Percentiles rank a stretch among this genome's conserved stretches.
Conservation (phyloP, 2,329 filamentous ascomycete genomes). For the Paramyrothecium sp. region DNA sequence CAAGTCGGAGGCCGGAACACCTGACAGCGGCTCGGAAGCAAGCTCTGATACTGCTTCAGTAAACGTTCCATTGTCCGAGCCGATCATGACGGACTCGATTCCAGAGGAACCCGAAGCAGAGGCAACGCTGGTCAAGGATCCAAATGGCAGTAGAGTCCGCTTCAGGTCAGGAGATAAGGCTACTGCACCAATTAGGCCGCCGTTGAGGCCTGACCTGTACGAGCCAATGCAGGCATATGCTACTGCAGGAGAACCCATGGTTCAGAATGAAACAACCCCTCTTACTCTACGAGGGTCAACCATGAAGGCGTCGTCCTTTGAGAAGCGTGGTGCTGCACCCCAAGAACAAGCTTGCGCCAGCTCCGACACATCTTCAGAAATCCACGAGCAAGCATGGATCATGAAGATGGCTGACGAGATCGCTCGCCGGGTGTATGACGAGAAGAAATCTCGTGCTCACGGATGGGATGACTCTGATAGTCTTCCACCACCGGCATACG, state of each 20-base stretch:
- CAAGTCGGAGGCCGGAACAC: slow-evolving; percentile 52
- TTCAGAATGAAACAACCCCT: slow-evolving; percentile 8
- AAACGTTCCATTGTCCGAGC: slow-evolving; percentile 60
- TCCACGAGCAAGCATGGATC: slow-evolving; percentile 81
- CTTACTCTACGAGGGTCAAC: slow-evolving; percentile 12
- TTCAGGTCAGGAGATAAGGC: slow-evolving; percentile 28
- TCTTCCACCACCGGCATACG: slow-evolving; percentile 56
- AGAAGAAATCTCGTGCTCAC: slow-evolving; percentile 58
- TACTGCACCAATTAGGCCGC: slow-evolving; percentile 12
- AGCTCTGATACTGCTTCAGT: slow-evolving; percentile 55
- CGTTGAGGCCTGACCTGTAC: slow-evolving; percentile 20
- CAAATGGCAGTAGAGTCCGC: slow-evolving; percentile 36
- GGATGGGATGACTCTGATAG: slow-evolving; percentile 52
- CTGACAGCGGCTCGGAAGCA: slow-evolving; percentile 44
- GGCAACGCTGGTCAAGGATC: slow-evolving; percentile 20
- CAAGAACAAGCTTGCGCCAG: slow-evolving; percentile 27
- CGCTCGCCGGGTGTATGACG: slow-evolving; percentile 80
- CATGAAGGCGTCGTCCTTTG: slow-evolving; percentile 14
- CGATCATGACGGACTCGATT: slow-evolving; percentile 54
- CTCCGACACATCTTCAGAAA: slow-evolving; percentile 55
- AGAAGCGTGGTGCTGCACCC: slow-evolving; percentile 25
- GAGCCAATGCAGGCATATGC: slow-evolving; percentile 20
- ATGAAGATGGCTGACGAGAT: slow-evolving; percentile 94
- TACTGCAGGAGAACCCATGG: slow-evolving; percentile 14
- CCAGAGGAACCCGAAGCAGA: slow-evolving; percentile 60